phyloP scores from a whole-genome alignment of 805 yeast species.

The Starmerella apicola region DNA sequence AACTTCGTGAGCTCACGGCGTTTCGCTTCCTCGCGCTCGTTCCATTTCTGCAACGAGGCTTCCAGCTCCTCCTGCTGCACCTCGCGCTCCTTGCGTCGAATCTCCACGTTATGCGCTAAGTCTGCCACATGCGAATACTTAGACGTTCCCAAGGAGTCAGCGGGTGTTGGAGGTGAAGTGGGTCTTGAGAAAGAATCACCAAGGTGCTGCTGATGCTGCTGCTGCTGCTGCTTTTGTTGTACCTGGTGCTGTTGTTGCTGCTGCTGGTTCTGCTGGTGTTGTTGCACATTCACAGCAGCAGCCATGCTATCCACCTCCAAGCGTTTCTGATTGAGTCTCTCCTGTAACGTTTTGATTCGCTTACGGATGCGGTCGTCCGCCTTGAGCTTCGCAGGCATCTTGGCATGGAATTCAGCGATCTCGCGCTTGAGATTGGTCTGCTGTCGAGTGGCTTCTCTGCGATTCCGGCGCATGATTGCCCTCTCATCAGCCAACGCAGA shows the following conservation, averaged over 20 bases:
- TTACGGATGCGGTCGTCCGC: constrained; percentile 18
- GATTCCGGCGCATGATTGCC: constrained; percentile 8
- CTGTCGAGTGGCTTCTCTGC: constrained; percentile 10
- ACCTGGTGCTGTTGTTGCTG: no score
- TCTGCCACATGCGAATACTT: constrained; percentile 2
- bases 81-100: constrained; percentile 4
- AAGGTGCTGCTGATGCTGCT: no score
- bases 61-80: constrained; percentile 9
- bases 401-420: constrained; percentile 7
- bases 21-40: constrained; percentile 10
- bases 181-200: no score
- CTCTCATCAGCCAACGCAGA: constrained; percentile 5
- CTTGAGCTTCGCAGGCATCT: constrained; percentile 8
- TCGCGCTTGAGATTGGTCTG: constrained; percentile 9
- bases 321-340: constrained; percentile 14
- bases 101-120: constrained; percentile 5
- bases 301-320: constrained; percentile 4
- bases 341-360: constrained; percentile 12
- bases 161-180: no score
- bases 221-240: no score
- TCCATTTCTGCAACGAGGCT: constrained; percentile 10
- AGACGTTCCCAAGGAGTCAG: no score
- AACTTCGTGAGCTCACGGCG: constrained; percentile 5
- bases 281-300: not conserved
- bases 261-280: no score